Evolutionary conservation across 768 basidiomycete genomes (phyloP).

Genomic region (Tubosaeta sp.): DNA sequence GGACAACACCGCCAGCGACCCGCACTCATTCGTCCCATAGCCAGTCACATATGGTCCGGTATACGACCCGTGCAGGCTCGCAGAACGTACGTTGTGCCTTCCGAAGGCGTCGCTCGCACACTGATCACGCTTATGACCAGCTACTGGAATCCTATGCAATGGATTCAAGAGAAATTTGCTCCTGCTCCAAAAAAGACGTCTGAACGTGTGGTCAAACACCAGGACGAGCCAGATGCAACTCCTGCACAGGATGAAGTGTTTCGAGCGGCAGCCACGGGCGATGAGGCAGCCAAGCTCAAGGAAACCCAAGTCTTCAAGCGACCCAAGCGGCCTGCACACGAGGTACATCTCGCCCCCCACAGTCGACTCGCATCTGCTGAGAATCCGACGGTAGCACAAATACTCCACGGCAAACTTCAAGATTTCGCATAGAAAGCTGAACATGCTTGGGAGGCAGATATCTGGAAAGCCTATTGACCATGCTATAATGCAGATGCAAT

Average conservation of each 20-base stretch:
- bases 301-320: constrained; percentile 8
- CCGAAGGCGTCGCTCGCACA: not conserved
- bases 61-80: constrained; percentile 31
- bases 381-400: constrained; percentile 61
- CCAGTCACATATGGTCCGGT: constrained; percentile 3
- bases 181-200: constrained; percentile 42
- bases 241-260: constrained; percentile 41
- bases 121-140: constrained; percentile 31
- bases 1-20: not conserved
- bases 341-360: constrained; percentile 17
- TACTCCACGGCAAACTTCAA: constrained; percentile 92
- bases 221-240: constrained; percentile 27
- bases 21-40: constrained; percentile 11
- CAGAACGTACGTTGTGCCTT: constrained; percentile 39
- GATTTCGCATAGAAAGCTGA: constrained; percentile 90
- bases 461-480: constrained; percentile 89
- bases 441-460: constrained; percentile 83
- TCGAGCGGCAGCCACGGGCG: constrained; percentile 27
- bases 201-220: constrained; percentile 40
- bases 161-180: constrained; percentile 58
- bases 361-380: not conserved
- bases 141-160: constrained; percentile 54
- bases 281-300: too few relatives aligned
- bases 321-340: constrained; percentile 25
- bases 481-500: constrained; percentile 95